Conservation (phyloP, 2,329 filamentous ascomycete species). For the Neonectria magnoliae region DNA sequence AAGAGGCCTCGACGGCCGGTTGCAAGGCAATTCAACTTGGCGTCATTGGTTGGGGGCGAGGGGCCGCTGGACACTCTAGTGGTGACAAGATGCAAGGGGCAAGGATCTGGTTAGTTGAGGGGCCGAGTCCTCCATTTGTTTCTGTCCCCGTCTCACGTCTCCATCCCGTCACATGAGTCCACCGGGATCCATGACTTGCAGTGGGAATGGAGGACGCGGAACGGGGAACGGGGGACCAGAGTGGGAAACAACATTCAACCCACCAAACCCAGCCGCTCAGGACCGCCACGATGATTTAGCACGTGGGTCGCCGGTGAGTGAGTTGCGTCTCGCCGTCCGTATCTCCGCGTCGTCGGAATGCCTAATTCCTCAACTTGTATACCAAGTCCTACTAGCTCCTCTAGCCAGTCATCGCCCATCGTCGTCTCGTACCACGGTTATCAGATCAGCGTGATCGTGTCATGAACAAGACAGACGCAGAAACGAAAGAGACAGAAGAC, state of each 20-base stretch:
- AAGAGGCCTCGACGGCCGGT: slow-evolving; percentile 16
- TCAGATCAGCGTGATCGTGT: not conserved
- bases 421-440: not conserved
- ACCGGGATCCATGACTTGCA: slow-evolving; percentile 14
- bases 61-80: slow-evolving; percentile 16
- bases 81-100: slow-evolving; percentile 34
- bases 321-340: not conserved
- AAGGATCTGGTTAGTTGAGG: slow-evolving; percentile 19
- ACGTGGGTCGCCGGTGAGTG: not conserved
- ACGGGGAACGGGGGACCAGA: not conserved
- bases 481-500: not conserved
- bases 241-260: not conserved
- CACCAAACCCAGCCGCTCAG: not conserved
- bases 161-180: not conserved
- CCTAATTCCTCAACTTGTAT: not conserved
- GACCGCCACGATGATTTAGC: not conserved
- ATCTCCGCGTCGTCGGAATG: not conserved
- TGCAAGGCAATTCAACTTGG: slow-evolving; percentile 10
- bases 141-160: not conserved
- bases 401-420: not conserved
- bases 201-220: not conserved
- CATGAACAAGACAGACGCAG: not conserved
- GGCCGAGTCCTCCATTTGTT: not conserved
- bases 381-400: not conserved
- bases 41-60: slow-evolving; percentile 29